Conservation (phyloP, 176 grass and related monocot genomes). For the Melocanna baccifera region DNA sequence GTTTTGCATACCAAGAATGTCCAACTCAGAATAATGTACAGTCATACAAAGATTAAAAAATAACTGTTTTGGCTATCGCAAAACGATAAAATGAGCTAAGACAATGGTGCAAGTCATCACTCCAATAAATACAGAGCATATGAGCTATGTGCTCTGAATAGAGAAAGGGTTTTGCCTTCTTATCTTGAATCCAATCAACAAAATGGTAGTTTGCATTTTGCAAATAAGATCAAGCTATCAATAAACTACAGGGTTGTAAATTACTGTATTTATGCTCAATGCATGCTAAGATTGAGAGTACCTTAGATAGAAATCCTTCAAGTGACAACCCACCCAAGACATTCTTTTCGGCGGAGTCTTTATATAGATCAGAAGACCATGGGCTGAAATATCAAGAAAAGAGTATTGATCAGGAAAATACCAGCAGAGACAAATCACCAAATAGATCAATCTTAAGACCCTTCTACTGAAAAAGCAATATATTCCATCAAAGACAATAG, state of each 20-base stretch:
- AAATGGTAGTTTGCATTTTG: not conserved
- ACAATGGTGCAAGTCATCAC: not conserved
- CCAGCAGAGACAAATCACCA: not conserved
- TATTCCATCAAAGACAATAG: not conserved
- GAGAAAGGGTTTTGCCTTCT: not conserved
- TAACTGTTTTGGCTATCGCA: constrained; percentile 39
- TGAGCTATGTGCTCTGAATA: not conserved
- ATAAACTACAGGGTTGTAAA: not conserved
- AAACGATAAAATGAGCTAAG: not conserved
- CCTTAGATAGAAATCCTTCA: constrained; percentile 96
- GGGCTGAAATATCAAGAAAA: constrained; percentile 52
- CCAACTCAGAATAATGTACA: not conserved
- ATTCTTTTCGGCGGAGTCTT: constrained; percentile 85
- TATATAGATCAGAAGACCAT: constrained; percentile 71
- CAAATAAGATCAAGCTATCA: not conserved
- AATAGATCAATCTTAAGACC: not conserved
- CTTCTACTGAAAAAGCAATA: not conserved
- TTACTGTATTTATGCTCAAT: not conserved
- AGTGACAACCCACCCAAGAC: constrained; percentile 83
- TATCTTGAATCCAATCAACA: not conserved
- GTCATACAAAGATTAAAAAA: not conserved
- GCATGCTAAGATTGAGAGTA: constrained; percentile 12
- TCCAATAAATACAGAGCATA: not conserved
- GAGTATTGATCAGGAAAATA: not conserved
- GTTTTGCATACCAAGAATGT: not conserved